Evolutionary conservation across 1,139 yeast genomes (phyloP), one percentile per base, ranked within the genome.

Genomic region (Taiozyma sp.): DNA sequence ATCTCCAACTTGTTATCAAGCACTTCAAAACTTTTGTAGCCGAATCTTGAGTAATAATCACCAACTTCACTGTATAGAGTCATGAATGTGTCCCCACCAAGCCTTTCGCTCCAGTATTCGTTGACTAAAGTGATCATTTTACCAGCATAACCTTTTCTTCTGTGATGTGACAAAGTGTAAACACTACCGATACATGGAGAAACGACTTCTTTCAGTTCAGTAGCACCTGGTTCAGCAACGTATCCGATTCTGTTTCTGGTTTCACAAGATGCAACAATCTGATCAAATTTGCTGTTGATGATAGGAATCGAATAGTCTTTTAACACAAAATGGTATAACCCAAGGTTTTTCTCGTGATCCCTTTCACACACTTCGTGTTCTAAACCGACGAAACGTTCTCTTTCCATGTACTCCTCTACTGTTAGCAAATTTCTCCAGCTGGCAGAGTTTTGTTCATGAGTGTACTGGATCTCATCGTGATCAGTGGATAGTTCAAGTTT

Each of bases 101-200:
- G 46, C 28, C 54, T 50, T 49, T 72, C 67, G 56, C 79, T 82
- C 54, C 74, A 70, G 47, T 58, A 60, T 16, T 68, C 58, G 49
- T 71, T 70, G 34, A 76, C 62, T 22, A 55, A 47, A 4, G 51
- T 51, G 47, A 87, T 74, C 89, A 87, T 80, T 40, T 71, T 62
- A 29, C 70, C 69, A 2, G 89, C 92, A 59, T 81, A 81, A 1
- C 93, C 91, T 57, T 79, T 76, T 24, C 85, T 83, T 52, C 96
- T 75, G 61, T 75, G 67, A 48, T 75, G 71, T 9, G 74, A 73
- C 34, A 79, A 74, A 1, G 92, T 84, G 65, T 71, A 86, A 0
- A 86, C 91, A 14, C 83, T 83, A 23, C 90, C 89, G 51, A 84
- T 71, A 54, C 86, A 78, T 4, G 80, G 80, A 53, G 77, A 68